A percentile compares a stretch with the other conserved stretches of the same genome.
phyloP scores from a whole-genome alignment of 306 rosid genomes.

The Notholithocarpus densiflorus region DNA sequence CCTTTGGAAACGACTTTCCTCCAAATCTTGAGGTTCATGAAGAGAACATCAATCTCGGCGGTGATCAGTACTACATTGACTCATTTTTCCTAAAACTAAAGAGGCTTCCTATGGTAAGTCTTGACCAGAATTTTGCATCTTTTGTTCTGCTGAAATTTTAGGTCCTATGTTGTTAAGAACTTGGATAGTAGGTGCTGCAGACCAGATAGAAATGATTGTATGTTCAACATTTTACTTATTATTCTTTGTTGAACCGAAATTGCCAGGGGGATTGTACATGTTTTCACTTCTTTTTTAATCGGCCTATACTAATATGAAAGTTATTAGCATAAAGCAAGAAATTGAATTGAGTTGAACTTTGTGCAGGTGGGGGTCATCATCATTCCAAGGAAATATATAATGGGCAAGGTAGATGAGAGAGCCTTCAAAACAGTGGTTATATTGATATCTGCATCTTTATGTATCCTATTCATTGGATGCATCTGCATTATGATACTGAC shows the following conservation, averaged over 20 bases:
- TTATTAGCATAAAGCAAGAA: background rate
- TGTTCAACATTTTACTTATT: background rate
- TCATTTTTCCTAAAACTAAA: slow-evolving; percentile 83
- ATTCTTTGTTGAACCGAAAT: background rate
- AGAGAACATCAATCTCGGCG: slow-evolving; percentile 77
- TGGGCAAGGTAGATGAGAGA: slow-evolving; percentile 97
- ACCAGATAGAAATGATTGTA: slow-evolving; percentile 6
- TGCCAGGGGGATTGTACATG: background rate
- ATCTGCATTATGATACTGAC: slow-evolving; percentile 90
- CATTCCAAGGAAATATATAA: slow-evolving; percentile 87
- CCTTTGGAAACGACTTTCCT: slow-evolving; percentile 68
- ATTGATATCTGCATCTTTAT: slow-evolving; percentile 84
- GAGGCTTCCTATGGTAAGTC: slow-evolving; percentile 91
- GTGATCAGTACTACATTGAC: slow-evolving; percentile 76
- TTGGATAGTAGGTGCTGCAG: background rate
- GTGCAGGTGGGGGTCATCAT: slow-evolving; percentile 96
- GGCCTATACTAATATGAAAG: slow-evolving; percentile 1
- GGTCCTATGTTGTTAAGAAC: background rate
- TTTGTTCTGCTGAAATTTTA: background rate
- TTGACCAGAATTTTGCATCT: slow-evolving; percentile 4
- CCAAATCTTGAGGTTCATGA: slow-evolving; percentile 78
- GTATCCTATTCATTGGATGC: slow-evolving; percentile 89
- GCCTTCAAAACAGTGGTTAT: slow-evolving; percentile 91
- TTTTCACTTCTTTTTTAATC: slow-evolving; percentile 5
- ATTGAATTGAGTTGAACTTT: slow-evolving; percentile 20